Conservation (phyloP, 2,329 filamentous ascomycete species). For the Colletotrichum brevisporum region DNA sequence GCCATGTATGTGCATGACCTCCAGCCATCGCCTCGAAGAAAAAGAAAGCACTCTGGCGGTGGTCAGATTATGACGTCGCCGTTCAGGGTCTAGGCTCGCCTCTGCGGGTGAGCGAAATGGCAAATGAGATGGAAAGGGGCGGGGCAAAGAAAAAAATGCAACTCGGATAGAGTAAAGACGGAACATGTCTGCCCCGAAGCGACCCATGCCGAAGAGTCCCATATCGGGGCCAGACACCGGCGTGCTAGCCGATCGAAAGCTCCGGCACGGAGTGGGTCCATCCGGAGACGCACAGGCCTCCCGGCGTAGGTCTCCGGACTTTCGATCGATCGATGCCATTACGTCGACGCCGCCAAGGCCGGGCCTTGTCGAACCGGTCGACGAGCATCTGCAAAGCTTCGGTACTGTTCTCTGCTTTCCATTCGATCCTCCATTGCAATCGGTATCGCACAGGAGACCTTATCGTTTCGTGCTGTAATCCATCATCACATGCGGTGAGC, state of each 20-base stretch:
- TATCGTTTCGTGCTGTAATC: too few relatives aligned
- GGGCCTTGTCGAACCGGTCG: not conserved
- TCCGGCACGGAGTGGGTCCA: not conserved
- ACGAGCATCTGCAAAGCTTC: not conserved
- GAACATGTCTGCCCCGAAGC: not conserved
- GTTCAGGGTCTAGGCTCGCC: conserved; percentile 7
- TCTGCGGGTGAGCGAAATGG: not conserved
- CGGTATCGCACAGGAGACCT: not conserved
- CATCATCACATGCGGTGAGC: too few relatives aligned
- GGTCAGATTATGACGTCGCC: conserved; percentile 28
- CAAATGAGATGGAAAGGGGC: not conserved
- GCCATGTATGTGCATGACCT: not conserved
- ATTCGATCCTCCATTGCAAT: not conserved
- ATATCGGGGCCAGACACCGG: not conserved
- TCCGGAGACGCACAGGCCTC: conserved; percentile 22
- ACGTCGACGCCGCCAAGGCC: conserved; percentile 1
- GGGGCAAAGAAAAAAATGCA: not conserved
- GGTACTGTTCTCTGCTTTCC: not conserved
- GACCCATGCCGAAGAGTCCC: not conserved
- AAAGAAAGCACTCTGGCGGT: conserved; percentile 27
- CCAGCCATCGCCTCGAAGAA: conserved; percentile 12
- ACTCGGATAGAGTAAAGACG: not conserved
- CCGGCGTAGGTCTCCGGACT: not conserved
- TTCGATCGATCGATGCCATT: conserved; percentile 18
- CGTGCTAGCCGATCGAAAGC: not conserved